Evolutionary conservation across 1,139 yeast species (phyloP), one percentile per base, ranked within the genome.

Genomic region (Kurtzmaniella quercitrusa): DNA sequence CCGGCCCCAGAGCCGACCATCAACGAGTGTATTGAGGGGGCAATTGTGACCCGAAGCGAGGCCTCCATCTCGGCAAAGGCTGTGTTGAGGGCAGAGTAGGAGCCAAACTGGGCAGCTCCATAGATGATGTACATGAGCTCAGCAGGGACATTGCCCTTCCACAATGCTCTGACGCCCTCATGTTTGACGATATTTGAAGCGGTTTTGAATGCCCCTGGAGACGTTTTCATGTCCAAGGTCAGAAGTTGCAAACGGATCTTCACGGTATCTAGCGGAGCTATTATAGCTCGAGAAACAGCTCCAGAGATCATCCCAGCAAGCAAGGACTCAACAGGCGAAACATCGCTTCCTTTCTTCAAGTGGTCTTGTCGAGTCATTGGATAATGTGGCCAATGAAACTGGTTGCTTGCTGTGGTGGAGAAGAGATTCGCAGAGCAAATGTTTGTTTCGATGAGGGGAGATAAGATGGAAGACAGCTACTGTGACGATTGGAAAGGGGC

Each of bases 61-160:
- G 15, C 10, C 41, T 76, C 73, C 0, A 65, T 16, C 1, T 57
- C 53, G 1, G 65, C 54, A 21, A 83, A 57, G 27, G 62, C 44
- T 6, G 61, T 63, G 58, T 82, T 85, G 37, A 81, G 62, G 1
- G 72, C 59, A 1, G 88, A 70, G 58, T 85, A 89, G 1, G 89
- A 68, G 1, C 93, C 72, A 63, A 93, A 93, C 60, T 93, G 98
- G 1, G 80, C 68, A 1, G 88, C 90, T 11, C 98, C 96, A 55
- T 93, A 93, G 18, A 86, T 52, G 15, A 93, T 71, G 57, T 93
- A 93, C 80, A 93, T 77, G 37, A 82, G 63, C 52, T 89, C 91
- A 0, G 98, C 98, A 0, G 98, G 96, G 0, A 88, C 77, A 59
- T 93, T 93, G 1, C 98, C 98, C 61, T 90, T 91, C 98, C 98